phyloP scores from a whole-genome alignment of 768 basidiomycete genomes.

The Trametes punicea region DNA sequence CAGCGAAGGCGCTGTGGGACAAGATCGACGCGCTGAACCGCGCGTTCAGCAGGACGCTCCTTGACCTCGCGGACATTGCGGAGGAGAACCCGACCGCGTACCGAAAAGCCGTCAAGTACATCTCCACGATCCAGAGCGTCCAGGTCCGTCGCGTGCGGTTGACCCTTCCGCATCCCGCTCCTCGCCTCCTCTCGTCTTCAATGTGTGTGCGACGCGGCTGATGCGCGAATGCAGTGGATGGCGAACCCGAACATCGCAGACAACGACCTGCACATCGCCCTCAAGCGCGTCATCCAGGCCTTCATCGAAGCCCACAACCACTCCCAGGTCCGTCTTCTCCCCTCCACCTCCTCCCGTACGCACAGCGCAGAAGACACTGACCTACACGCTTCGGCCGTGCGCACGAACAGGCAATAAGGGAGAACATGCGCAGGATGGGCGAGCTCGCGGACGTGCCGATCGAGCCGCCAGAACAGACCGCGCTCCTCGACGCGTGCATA shows the following conservation, averaged over 20 bases:
- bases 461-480: constrained; percentile 86
- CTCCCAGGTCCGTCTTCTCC: constrained; percentile 46
- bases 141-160: constrained; percentile 38
- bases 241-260: constrained; percentile 50
- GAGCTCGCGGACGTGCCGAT: constrained; percentile 73
- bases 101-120: constrained; percentile 54
- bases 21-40: constrained; percentile 61
- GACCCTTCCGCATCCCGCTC: no score
- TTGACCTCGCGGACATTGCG: constrained; percentile 48
- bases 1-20: constrained; percentile 66
- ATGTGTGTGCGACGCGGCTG: neutral
- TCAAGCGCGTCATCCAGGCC: constrained; percentile 42
- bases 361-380: neutral
- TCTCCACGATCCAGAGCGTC: constrained; percentile 55
- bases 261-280: constrained; percentile 28
- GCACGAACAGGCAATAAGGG: constrained; percentile 75
- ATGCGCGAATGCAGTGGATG: constrained; percentile 21
- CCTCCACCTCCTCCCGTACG: neutral
- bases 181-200: no score
- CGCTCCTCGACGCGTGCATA: constrained; percentile 74
- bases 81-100: constrained; percentile 49
- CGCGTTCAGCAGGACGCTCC: constrained; percentile 50
- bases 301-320: constrained; percentile 57
- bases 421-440: constrained; percentile 85
- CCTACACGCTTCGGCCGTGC: no score